Evolutionary conservation across 495 filamentous ascomycete species (phyloP).

Genomic region (Hyaloscypha variabilis): DNA sequence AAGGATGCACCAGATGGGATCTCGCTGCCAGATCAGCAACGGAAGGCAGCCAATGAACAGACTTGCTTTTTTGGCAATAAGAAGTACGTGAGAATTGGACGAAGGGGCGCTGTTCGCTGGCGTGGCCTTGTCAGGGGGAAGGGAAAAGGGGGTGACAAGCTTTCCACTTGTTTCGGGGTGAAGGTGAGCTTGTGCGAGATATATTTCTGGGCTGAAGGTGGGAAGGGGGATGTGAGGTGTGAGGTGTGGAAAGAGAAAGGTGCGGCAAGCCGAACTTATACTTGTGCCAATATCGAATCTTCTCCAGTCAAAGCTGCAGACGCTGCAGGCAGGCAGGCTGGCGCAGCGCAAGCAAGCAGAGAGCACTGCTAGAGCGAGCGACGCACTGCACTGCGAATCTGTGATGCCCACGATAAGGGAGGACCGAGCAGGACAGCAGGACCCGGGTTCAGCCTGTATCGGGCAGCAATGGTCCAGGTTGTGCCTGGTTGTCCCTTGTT

Average conservation of each 20-base stretch:
- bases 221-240: constrained; percentile 6
- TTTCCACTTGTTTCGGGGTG: constrained; percentile 26
- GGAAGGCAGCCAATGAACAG: constrained; percentile 27
- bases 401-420: background rate
- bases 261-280: constrained; percentile 33
- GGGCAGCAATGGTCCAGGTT: constrained; percentile 32
- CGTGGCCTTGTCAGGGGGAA: constrained; percentile 5
- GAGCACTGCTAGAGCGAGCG: no score
- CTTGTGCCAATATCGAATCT: constrained; percentile 23
- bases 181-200: constrained; percentile 12
- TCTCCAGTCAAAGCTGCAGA: background rate
- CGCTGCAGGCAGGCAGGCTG: background rate
- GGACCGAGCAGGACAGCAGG: background rate
- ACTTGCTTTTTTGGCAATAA: constrained; percentile 18
- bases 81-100: constrained; percentile 13
- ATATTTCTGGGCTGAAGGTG: background rate
- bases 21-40: constrained; percentile 15
- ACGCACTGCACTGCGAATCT: background rate
- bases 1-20: constrained; percentile 29
- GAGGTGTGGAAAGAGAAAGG: constrained; percentile 15
- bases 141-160: constrained; percentile 16
- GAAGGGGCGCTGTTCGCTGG: constrained; percentile 20
- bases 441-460: constrained; percentile 32
- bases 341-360: no score
- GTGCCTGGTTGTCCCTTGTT: constrained; percentile 4